These are phyloP conservation scores for Fusarium sp. DNA, from an alignment of 2,329 filamentous ascomycete species.

Conservation along the genomic window DNA sequence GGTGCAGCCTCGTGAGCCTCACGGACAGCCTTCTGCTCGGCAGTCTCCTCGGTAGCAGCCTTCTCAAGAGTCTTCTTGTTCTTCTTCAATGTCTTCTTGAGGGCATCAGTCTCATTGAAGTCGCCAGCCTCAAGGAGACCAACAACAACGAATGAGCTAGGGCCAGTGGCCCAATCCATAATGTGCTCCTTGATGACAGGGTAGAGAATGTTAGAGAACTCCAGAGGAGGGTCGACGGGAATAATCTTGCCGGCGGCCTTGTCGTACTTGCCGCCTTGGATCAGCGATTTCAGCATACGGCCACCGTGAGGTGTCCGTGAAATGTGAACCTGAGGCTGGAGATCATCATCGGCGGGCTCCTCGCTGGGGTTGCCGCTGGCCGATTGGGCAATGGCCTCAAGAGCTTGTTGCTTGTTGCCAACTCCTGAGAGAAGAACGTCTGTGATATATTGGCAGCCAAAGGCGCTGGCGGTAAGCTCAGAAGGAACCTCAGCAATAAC, in stretches of 20 bases:
- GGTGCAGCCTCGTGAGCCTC: conserved; percentile 61
- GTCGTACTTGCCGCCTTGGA: conserved; percentile 90
- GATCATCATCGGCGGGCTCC: conserved; percentile 56
- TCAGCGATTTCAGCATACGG: conserved; percentile 90
- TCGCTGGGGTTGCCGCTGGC: conserved; percentile 68
- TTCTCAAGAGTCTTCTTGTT: conserved; percentile 77
- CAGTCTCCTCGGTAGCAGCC: conserved; percentile 71
- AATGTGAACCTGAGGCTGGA: conserved; percentile 64
- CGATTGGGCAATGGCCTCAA: conserved; percentile 75
- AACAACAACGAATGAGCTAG: conserved; percentile 88
- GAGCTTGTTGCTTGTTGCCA: conserved; percentile 80
- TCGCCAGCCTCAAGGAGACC: conserved; percentile 80
- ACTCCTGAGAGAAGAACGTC: conserved; percentile 83
- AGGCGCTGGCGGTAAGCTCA: conserved; percentile 78
- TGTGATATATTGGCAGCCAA: conserved; percentile 87
- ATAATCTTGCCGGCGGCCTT: conserved; percentile 76
- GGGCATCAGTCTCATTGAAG: conserved; percentile 74
- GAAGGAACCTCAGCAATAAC: conserved; percentile 76
- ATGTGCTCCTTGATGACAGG: conserved; percentile 80
- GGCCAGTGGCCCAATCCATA: conserved; percentile 85
- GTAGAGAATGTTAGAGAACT: conserved; percentile 87
- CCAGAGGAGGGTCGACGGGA: conserved; percentile 78
- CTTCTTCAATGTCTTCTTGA: conserved; percentile 78
- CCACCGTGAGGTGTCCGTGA: conserved; percentile 74
- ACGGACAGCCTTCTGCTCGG: conserved; percentile 64